phyloP scores from a whole-genome alignment of 257 asterid species.

The Paraleonurus japonicus region DNA sequence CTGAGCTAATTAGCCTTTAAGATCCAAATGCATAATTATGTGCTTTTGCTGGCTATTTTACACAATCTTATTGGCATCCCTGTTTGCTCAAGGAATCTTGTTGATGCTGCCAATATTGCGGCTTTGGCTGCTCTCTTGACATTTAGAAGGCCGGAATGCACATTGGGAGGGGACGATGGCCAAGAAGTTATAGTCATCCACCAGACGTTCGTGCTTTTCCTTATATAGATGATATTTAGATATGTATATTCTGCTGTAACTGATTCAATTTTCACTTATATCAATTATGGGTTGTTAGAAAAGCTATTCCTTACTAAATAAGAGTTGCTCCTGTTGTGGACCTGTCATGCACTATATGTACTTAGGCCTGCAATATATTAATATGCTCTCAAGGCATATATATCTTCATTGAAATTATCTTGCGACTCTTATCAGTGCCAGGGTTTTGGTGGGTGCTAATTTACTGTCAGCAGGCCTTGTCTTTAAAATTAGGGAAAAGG shows the following conservation, averaged over 20 bases:
- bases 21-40: constrained; percentile 4
- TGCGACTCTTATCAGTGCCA: not conserved
- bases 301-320: not conserved
- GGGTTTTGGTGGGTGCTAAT: constrained; percentile 9
- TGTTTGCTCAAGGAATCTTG: constrained; percentile 47
- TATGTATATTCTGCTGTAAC: not conserved
- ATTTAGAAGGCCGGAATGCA: constrained; percentile 89
- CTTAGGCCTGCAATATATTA: not conserved
- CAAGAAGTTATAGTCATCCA: constrained; percentile 76
- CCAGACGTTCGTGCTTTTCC: constrained; percentile 65
- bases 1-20: constrained; percentile 8
- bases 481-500: too few relatives aligned
- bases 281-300: not conserved
- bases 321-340: not conserved
- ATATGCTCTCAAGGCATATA: not conserved
- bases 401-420: constrained; percentile 13
- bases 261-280: not conserved
- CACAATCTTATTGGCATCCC: constrained; percentile 13
- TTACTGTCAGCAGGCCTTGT: not conserved
- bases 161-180: constrained; percentile 83
- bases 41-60: constrained; percentile 1
- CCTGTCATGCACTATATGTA: constrained; percentile 8
- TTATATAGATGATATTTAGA: not conserved
- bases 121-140: constrained; percentile 93
- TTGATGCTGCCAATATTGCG: constrained; percentile 95